Evolutionary conservation across 352 stramenopile species (phyloP), one percentile per base, ranked within the genome.

Genomic region (Pythium volutum): DNA sequence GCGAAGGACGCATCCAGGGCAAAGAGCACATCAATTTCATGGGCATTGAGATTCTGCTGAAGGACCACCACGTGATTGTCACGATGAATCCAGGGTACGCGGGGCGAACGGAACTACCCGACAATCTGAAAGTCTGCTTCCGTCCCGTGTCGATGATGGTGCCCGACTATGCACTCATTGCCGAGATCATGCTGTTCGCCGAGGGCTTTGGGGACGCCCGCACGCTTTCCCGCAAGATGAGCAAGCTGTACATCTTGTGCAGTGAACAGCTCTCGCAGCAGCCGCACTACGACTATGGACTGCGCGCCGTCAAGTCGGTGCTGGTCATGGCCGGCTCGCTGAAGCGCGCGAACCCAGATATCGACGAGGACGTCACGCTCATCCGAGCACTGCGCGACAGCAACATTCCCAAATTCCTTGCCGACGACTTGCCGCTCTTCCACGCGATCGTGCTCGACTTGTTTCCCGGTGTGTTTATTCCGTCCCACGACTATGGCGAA

Each of bases 371-470:
- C 64, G 41, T 97, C 31, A 70, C 98, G 31, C 69, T 98, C 11
- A 98, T 98, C 62, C 88, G 94, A 18, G 94, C 95, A 10, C 97
- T 98, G 88, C 87, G 94, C 39, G 94, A 98, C 64, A 97, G 88
- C 42, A 98, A 98, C 62, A 89, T 98, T 1, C 94, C 95, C n/a
- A 98, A 98, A 67, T 97, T 98, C 47, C 79, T 98, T 14, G 85
- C 98, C 70, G 87, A 98, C 47, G 95, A 98, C 62, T 71, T 98
- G 27, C 90, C 93, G 18, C 64, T 98, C 12, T 98, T 98, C 62
- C 79, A 89, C 6, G 93, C 92, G 22, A 98, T 98, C 73, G 90
- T 98, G 34, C 84, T 74, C 3, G 95, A 98, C 69, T 73, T 98
- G 6, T 98, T 98, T 52, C 95, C 95, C 0, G 90, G 93, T 14